A percentile compares a stretch with the other conserved stretches of the same genome.
Evolutionary conservation across 306 rosid species (phyloP).

Genomic region (Ochetophila trinervis): DNA sequence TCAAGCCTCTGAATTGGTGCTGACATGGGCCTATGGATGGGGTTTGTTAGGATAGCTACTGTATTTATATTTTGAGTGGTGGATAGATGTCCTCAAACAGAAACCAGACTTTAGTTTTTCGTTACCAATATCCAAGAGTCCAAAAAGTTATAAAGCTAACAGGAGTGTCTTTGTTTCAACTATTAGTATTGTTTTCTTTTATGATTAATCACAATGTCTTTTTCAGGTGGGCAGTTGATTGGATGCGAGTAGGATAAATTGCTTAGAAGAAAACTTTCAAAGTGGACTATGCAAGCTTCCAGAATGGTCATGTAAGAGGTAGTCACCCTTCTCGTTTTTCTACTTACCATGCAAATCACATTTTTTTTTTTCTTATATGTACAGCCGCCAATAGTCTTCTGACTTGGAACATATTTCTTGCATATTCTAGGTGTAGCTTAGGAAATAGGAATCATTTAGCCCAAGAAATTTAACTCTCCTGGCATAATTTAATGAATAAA

Average conservation of each 20-base stretch:
- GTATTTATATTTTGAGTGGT: background rate
- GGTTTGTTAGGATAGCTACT: background rate
- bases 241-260: slow-evolving; percentile 30
- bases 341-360: background rate
- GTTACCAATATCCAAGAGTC: background rate
- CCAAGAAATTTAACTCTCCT: background rate
- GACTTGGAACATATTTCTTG: no score
- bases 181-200: background rate
- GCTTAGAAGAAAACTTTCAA: slow-evolving; percentile 13
- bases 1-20: background rate
- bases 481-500: background rate
- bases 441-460: no score
- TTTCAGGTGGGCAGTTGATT: slow-evolving; percentile 44
- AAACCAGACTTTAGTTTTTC: background rate
- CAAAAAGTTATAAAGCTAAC: background rate
- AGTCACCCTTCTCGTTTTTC: background rate
- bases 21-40: background rate
- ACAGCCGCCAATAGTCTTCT: no score
- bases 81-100: background rate
- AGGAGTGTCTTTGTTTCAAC: background rate
- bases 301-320: slow-evolving; percentile 11
- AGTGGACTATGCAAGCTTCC: slow-evolving; percentile 5
- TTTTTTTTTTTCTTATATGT: background rate
- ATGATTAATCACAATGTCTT: background rate
- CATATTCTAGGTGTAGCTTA: no score